A percentile compares a stretch with the other conserved stretches of the same genome.
phyloP scores from a whole-genome alignment of 257 asterid species.

The Nicotiana undulata region DNA sequence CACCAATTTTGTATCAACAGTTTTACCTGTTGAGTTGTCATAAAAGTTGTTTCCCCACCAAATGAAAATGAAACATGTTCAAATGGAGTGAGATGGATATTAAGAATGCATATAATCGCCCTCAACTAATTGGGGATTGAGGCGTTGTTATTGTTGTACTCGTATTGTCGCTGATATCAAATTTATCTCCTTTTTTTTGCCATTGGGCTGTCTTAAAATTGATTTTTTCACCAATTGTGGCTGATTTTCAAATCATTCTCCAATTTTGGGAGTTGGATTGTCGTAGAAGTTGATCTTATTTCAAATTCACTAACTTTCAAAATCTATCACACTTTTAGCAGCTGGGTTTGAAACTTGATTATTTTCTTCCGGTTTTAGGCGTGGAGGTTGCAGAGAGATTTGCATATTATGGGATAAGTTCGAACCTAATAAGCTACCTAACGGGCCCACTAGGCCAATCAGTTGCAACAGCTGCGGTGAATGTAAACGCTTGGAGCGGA shows the following conservation, averaged over 20 bases:
- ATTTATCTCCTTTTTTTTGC: too few relatives aligned
- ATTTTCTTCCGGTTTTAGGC: slow-evolving; percentile 7
- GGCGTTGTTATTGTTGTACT: background rate
- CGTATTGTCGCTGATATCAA: background rate
- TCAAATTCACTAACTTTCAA: background rate
- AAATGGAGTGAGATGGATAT: background rate
- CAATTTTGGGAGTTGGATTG: background rate
- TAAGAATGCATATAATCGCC: background rate
- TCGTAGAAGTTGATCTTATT: background rate
- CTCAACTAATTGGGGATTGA: background rate
- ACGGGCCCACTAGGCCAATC: slow-evolving; percentile 42
- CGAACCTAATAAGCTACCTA: slow-evolving; percentile 32
- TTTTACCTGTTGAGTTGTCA: background rate
- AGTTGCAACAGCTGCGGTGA: slow-evolving; percentile 31
- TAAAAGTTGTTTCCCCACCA: background rate
- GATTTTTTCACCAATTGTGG: background rate
- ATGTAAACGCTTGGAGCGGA: slow-evolving; percentile 34
- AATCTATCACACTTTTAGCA: background rate
- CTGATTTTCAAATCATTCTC: background rate
- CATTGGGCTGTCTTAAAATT: background rate
- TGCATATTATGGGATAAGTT: slow-evolving; percentile 28
- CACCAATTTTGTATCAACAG: background rate
- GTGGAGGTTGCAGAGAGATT: slow-evolving; percentile 40
- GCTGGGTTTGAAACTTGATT: background rate
- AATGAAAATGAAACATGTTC: background rate